A percentile compares a stretch with the other conserved stretches of the same genome.
Evolutionary conservation across 1,284 basidiomycete genomes (phyloP).

Genomic region (Gymnopus androsaceus): DNA sequence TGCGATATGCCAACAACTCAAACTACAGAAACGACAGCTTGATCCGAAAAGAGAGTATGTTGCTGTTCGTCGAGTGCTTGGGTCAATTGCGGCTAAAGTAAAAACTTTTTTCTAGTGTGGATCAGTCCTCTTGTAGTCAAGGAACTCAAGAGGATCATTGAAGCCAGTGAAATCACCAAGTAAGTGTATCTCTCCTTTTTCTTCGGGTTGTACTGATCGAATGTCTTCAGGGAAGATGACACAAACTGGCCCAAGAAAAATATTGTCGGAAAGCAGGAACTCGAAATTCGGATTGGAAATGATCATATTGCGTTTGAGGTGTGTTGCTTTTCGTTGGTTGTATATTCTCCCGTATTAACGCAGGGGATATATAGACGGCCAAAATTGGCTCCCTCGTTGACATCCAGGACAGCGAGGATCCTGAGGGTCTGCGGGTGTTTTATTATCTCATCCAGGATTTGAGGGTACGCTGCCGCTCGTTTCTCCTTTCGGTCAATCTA

Average conservation of each 20-base stretch:
- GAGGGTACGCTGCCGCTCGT: constrained; percentile 61
- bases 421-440: constrained; percentile 97
- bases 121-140: constrained; percentile 88
- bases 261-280: constrained; percentile 95
- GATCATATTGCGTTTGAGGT: constrained; percentile 99
- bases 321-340: constrained; percentile 29
- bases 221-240: constrained; percentile 85
- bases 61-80: not conserved
- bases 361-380: constrained; percentile 68
- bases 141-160: constrained; percentile 94
- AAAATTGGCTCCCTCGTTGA: constrained; percentile 97
- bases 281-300: constrained; percentile 92
- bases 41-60: constrained; percentile 88
- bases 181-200: constrained; percentile 30
- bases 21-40: constrained; percentile 91
- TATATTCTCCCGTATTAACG: not conserved
- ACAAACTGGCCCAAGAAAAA: constrained; percentile 98
- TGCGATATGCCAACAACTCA: constrained; percentile 98
- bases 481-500: not conserved
- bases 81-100: too few species aligned
- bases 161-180: constrained; percentile 95
- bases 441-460: constrained; percentile 98
- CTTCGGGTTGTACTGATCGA: not conserved
- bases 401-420: constrained; percentile 96
- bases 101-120: constrained; percentile 95